Conservation (phyloP, 176 grass and related monocot genomes). For the Ananas comosus region DNA sequence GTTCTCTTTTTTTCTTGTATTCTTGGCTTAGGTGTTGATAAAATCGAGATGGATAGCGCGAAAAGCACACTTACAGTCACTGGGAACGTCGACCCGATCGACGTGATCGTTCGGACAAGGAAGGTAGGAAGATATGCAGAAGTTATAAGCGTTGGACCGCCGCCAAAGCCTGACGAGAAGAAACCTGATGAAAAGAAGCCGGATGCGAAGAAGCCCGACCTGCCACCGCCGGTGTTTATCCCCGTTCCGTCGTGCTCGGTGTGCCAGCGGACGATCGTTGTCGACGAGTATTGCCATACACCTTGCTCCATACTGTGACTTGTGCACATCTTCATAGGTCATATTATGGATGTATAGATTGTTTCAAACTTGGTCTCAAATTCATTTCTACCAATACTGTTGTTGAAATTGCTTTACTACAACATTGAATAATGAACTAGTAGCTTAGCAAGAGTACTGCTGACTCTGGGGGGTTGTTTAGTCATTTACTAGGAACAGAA, state of each 20-base stretch:
- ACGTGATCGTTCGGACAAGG: constrained; percentile 44
- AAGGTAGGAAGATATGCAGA: constrained; percentile 44
- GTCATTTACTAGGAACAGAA: no score
- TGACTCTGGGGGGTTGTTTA: no score
- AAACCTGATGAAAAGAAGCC: constrained; percentile 22
- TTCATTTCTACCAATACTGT: not conserved
- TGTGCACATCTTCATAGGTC: not conserved
- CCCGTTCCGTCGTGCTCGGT: not conserved
- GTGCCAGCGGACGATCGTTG: constrained; percentile 1
- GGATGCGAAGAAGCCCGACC: not conserved
- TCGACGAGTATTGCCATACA: constrained; percentile 23
- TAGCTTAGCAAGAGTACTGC: no score
- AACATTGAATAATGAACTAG: no score
- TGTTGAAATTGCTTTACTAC: no score
- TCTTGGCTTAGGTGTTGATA: constrained; percentile 43
- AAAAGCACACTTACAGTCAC: constrained; percentile 58
- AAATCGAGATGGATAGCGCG: constrained; percentile 60
- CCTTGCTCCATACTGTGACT: constrained; percentile 21
- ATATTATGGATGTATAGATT: not conserved
- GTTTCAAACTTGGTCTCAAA: not conserved
- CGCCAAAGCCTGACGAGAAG: constrained; percentile 36
- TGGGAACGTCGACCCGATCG: constrained; percentile 51
- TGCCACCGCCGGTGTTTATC: not conserved
- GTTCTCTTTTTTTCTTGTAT: not conserved
- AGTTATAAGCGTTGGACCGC: constrained; percentile 38